Conservation (phyloP, 1,139 yeast genomes). For the Pichia sp. region DNA sequence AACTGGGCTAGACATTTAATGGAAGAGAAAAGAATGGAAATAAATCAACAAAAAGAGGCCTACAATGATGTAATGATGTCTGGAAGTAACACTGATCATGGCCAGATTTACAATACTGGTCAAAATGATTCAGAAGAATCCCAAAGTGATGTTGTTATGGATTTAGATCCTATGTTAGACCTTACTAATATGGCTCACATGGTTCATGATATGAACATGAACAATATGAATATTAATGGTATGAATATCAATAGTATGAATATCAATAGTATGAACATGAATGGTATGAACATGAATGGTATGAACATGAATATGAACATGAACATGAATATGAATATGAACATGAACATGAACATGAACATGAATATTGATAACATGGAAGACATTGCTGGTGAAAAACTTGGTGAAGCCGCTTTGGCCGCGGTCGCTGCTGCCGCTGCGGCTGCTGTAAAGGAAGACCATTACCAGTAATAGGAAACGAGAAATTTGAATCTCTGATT, state of each 20-base stretch:
- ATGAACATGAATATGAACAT: constrained; percentile 1
- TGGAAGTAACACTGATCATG: too few relatives aligned
- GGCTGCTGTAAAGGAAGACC: constrained; percentile 16
- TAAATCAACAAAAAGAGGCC: neutral
- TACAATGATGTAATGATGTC: neutral
- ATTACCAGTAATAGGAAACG: neutral
- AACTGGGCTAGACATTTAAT: constrained; percentile 32
- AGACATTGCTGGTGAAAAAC: constrained; percentile 23
- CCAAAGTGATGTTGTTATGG: too few relatives aligned
- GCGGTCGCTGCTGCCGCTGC: constrained; percentile 30
- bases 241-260: too few relatives aligned
- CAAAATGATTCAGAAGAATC: too few relatives aligned
- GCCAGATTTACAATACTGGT: too few relatives aligned
- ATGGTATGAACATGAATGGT: constrained; percentile 1
- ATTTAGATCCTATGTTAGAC: too few relatives aligned
- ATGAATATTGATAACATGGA: neutral
- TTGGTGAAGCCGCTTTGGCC: constrained; percentile 26
- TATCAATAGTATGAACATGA: too few relatives aligned
- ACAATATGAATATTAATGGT: too few relatives aligned
- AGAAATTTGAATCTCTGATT: too few relatives aligned
- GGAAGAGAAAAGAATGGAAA: constrained; percentile 20
- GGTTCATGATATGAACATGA: too few relatives aligned
- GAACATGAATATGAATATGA: constrained; percentile 2
- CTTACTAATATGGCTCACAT: too few relatives aligned
- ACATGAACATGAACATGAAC: constrained; percentile 5